A percentile compares a stretch with the other conserved stretches of the same genome.
These are phyloP conservation scores for Chrysosporium keratinophilum DNA, from an alignment of 2,329 filamentous ascomycete species.

Conservation along the genomic window DNA sequence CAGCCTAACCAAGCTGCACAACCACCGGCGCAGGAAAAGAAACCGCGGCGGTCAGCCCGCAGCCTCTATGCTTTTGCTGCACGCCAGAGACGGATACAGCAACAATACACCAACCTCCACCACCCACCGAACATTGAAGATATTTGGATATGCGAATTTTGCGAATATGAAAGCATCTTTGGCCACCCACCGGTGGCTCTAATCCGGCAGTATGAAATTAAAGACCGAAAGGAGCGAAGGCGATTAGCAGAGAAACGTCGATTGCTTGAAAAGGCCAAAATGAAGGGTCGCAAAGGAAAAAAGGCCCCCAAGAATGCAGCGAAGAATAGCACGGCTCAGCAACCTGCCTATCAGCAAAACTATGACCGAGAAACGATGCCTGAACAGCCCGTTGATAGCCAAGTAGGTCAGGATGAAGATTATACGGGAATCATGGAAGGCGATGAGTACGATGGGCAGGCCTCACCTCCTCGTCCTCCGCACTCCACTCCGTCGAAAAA, in stretches of 20 bases:
- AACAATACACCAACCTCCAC: slow-evolving; percentile 65
- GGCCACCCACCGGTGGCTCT: slow-evolving; percentile 74
- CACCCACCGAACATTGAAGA: slow-evolving; percentile 62
- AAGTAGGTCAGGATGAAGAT: slow-evolving; percentile 41
- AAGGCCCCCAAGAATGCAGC: slow-evolving; percentile 61
- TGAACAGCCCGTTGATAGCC: slow-evolving; percentile 33
- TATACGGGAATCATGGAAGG: slow-evolving; percentile 26
- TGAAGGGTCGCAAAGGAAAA: slow-evolving; percentile 81
- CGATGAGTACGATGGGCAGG: slow-evolving; percentile 44
- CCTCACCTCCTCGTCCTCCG: slow-evolving; percentile 28
- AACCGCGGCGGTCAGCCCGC: slow-evolving; percentile 54
- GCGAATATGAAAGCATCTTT: slow-evolving; percentile 94
- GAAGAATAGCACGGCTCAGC: slow-evolving; percentile 35
- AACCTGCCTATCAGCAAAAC: slow-evolving; percentile 28
- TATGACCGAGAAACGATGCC: slow-evolving; percentile 31
- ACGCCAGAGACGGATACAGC: slow-evolving; percentile 63
- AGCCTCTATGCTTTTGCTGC: slow-evolving; percentile 67
- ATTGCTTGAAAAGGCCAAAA: slow-evolving; percentile 83
- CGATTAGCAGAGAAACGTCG: slow-evolving; percentile 77
- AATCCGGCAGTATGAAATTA: slow-evolving; percentile 87
- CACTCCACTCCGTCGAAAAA: slow-evolving; percentile 56
- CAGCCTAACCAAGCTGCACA: slow-evolving; percentile 26
- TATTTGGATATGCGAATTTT: slow-evolving; percentile 94
- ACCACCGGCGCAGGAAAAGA: slow-evolving; percentile 45
- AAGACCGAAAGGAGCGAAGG: slow-evolving; percentile 74